phyloP scores from a whole-genome alignment of 2,329 filamentous ascomycete genomes.

The Alternaria incomplexa region DNA sequence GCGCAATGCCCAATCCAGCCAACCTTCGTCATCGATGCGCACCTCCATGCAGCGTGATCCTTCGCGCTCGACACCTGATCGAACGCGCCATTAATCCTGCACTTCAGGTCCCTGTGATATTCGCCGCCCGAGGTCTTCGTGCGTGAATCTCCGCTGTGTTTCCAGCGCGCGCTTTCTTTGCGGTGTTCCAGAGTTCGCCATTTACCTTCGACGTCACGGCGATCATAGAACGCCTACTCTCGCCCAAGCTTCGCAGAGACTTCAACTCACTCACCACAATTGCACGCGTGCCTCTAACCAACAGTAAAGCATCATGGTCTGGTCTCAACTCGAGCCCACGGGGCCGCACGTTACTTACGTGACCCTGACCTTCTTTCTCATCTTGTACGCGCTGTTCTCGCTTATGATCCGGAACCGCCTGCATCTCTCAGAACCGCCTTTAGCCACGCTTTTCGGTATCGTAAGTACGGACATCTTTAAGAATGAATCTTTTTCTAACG shows the following conservation, averaged over 20 bases:
- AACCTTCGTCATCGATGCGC: constrained; percentile 1
- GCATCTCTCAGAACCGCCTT: constrained; percentile 57
- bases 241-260: constrained; percentile 9
- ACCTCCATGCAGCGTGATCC: constrained; percentile 5
- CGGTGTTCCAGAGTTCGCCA: neutral
- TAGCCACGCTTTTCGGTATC: constrained; percentile 56
- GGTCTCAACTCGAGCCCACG: constrained; percentile 56
- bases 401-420: constrained; percentile 55
- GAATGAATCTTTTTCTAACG: neutral
- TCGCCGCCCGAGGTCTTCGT: neutral
- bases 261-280: neutral
- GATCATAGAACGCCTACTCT: neutral
- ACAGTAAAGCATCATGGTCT: constrained; percentile 36
- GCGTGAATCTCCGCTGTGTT: neutral
- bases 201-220: constrained; percentile 5
- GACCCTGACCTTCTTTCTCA: constrained; percentile 53
- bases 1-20: neutral
- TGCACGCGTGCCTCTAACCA: neutral
- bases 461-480: neutral
- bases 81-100: neutral
- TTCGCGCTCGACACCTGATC: neutral
- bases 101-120: neutral
- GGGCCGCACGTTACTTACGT: constrained; percentile 55
- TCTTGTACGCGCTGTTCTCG: constrained; percentile 55
- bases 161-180: neutral